These are phyloP conservation scores for Leccinum solheimii DNA, from an alignment of 1,284 basidiomycete genomes.

Conservation along the genomic window DNA sequence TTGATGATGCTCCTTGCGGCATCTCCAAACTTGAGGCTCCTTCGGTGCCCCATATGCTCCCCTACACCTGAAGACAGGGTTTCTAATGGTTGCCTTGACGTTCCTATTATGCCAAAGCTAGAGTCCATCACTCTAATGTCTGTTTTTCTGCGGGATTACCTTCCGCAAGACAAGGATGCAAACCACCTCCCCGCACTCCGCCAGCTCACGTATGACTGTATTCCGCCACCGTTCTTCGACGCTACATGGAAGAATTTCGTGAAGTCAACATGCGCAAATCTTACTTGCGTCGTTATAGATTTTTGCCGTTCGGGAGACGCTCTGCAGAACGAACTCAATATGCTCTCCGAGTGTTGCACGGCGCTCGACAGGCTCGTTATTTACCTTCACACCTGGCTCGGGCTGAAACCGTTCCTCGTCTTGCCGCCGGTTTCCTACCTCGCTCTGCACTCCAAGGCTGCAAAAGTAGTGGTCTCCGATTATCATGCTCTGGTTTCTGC, in stretches of 20 bases:
- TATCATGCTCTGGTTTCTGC: constrained; percentile 20
- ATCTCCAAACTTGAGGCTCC: constrained; percentile 31
- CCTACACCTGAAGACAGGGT: constrained; percentile 26
- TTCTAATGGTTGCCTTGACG: constrained; percentile 19
- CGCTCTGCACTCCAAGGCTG: constrained; percentile 24
- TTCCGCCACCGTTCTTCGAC: constrained; percentile 34
- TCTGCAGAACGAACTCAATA: constrained; percentile 28
- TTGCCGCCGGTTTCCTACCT: constrained; percentile 29
- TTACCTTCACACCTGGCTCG: constrained; percentile 28
- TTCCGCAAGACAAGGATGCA: constrained; percentile 29
- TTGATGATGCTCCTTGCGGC: constrained; percentile 29
- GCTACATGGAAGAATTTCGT: constrained; percentile 30
- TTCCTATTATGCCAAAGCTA: constrained; percentile 32
- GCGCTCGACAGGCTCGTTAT: constrained; percentile 28
- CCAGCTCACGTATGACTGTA: constrained; percentile 36
- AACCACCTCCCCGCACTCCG: constrained; percentile 34
- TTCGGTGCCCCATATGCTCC: constrained; percentile 33
- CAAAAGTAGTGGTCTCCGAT: constrained; percentile 15
- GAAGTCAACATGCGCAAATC: constrained; percentile 26
- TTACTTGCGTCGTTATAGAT: constrained; percentile 31
- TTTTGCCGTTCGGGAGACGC: constrained; percentile 29
- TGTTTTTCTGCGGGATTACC: constrained; percentile 34
- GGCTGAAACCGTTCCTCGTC: constrained; percentile 19
- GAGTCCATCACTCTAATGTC: constrained; percentile 32
- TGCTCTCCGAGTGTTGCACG: constrained; percentile 28